Percentiles rank a stretch among this genome's conserved stretches.
Conservation (phyloP, 257 asterid genomes). For the Nicotiana obtusifolia region DNA sequence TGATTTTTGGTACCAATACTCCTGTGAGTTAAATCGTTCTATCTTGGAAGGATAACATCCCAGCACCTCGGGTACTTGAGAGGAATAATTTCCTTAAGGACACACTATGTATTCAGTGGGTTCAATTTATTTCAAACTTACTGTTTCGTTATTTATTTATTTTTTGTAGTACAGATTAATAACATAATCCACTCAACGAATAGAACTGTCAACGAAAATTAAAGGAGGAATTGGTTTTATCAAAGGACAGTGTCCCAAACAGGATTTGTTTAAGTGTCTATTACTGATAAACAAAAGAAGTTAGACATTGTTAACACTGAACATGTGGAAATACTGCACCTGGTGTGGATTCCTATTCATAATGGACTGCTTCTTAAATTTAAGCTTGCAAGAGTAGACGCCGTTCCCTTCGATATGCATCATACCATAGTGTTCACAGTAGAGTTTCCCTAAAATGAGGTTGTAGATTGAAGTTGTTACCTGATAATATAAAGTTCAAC, state of each 20-base stretch:
- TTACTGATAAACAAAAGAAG: too few relatives aligned
- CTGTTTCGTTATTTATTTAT: too few relatives aligned
- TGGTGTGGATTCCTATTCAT: constrained; percentile 21
- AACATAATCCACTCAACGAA: background rate
- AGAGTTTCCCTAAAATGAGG: constrained; percentile 18
- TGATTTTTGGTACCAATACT: too few relatives aligned
- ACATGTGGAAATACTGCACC: background rate
- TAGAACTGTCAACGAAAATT: background rate
- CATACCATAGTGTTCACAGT: constrained; percentile 24
- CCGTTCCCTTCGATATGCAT: constrained; percentile 21
- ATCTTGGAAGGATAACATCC: too few relatives aligned
- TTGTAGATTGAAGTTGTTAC: constrained; percentile 24
- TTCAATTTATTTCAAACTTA: too few relatives aligned
- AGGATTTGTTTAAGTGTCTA: background rate
- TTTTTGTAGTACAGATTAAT: too few relatives aligned
- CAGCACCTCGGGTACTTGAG: too few relatives aligned
- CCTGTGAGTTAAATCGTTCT: too few relatives aligned
- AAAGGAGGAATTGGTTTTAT: background rate
- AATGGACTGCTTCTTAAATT: constrained; percentile 21
- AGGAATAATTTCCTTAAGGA: too few relatives aligned
- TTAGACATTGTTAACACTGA: background rate
- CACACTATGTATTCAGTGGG: too few relatives aligned
- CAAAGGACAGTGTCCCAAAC: background rate
- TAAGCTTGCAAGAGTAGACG: constrained; percentile 17
- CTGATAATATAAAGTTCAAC: background rate